phyloP scores from a whole-genome alignment of 1,139 yeast species.

The Kodamaea ohmeri region DNA sequence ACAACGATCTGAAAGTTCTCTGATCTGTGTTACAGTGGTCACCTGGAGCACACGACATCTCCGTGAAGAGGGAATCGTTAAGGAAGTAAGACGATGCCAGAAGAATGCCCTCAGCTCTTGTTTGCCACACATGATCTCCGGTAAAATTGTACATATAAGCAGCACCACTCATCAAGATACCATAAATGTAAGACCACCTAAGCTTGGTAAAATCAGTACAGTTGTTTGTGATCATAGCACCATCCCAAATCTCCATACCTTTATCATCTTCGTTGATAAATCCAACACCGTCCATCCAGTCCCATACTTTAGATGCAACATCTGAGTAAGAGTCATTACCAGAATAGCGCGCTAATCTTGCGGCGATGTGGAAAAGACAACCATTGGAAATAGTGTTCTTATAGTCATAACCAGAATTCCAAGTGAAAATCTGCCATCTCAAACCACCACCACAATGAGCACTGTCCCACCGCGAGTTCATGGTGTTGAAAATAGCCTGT shows the following conservation, averaged over 20 bases:
- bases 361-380: slow-evolving; percentile 82
- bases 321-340: slow-evolving; percentile 68
- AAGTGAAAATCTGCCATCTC: slow-evolving; percentile 94
- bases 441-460: slow-evolving; percentile 79
- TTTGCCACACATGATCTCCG: slow-evolving; percentile 63
- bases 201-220: slow-evolving; percentile 58
- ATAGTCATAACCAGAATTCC: slow-evolving; percentile 93
- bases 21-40: slow-evolving; percentile 80
- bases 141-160: slow-evolving; percentile 82
- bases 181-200: slow-evolving; percentile 90
- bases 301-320: slow-evolving; percentile 77
- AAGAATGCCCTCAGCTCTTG: slow-evolving; percentile 53
- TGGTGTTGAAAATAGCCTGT: slow-evolving; percentile 83
- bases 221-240: slow-evolving; percentile 61
- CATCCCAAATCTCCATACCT: slow-evolving; percentile 65
- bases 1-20: slow-evolving; percentile 82
- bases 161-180: slow-evolving; percentile 73
- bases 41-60: slow-evolving; percentile 62
- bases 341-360: slow-evolving; percentile 83
- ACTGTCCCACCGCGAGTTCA: slow-evolving; percentile 85
- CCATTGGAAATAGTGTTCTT: slow-evolving; percentile 91
- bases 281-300: slow-evolving; percentile 71
- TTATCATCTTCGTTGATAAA: slow-evolving; percentile 44
- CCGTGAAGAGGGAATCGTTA: slow-evolving; percentile 59
- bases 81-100: slow-evolving; percentile 60